Base-by-base conservation (phyloP, 2,329 filamentous ascomycete species). In the Diplocarpon rosae region DNA sequence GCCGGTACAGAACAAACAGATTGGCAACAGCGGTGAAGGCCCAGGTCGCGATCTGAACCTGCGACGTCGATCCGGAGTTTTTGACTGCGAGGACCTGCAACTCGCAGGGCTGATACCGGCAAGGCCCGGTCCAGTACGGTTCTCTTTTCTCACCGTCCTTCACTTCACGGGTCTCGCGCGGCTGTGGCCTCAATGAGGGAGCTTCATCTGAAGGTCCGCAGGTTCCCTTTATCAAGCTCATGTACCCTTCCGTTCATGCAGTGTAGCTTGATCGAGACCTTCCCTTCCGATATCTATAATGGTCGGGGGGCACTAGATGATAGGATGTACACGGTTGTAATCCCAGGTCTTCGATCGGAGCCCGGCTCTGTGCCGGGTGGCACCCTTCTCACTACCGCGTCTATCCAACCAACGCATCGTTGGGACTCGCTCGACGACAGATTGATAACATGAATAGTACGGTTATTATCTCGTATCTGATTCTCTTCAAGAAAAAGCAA, bases 231-330 rank as follows among this genome's bases (percentile, higher is more conserved):
- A 50, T 55, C 51, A 49, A 35, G 17, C 39, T 38, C 33, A 55
- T 57, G 56, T 58, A 54, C 49, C 49, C 47, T 50, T 44, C 55
- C 56, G 56, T 50, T 53, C 47, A 54, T 58, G 57, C 56, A 51
- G 52, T 52, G 50, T 49, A 50, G 45, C 52, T 55, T 47, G 51
- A 54, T 58, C 52, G 52, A 44, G 32, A 43, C 44, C 37, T 49
- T 32, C 11, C 30, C 30, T 43, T 48, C 48, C 49, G 49, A 37
- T 37, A 46, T 51, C 45, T 37, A 48, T 46, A 38, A 37, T 44
- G 45, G 44, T 49, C 39, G 47, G 39, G 49, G 50, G 49, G 45
- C 45, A 54, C 44, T 44, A 52, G 48, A 54, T 49, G 37, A 36
- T 38, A 37, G 43, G 39, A 28, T 27, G 29, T 31, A 37, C 38